Conservation (phyloP, 441 rosid species). For the Aquilaria agallochum region DNA sequence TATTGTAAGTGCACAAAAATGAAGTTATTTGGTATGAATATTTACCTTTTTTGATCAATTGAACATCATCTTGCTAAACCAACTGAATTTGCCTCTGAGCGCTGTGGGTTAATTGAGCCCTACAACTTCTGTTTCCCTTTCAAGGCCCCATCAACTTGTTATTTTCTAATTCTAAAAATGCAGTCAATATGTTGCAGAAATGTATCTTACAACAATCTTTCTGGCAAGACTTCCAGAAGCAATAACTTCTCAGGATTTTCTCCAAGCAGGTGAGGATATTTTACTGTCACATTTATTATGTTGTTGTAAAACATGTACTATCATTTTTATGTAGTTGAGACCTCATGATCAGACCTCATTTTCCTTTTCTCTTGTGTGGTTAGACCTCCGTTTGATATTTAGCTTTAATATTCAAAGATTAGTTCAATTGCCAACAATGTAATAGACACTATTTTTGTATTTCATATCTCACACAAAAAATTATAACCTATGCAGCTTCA, state of each 20-base stretch:
- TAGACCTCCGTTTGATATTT: no score
- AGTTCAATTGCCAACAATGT: no score
- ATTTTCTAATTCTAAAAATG: slow-evolving; percentile 5
- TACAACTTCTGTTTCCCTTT: not conserved
- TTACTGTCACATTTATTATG: not conserved
- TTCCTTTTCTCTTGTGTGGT: not conserved
- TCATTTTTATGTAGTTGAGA: not conserved
- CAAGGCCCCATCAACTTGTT: slow-evolving; percentile 1
- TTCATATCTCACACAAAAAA: not conserved
- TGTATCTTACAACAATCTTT: slow-evolving; percentile 78
- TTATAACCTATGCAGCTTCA: slow-evolving; percentile 40
- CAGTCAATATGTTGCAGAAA: slow-evolving; percentile 43
- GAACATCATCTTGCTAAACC: slow-evolving; percentile 1
- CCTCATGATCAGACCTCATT: not conserved
- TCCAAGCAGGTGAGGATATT: slow-evolving; percentile 47
- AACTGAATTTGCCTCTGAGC: slow-evolving; percentile 63
- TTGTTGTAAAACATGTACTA: not conserved
- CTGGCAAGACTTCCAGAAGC: slow-evolving; percentile 68
- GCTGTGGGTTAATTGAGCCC: slow-evolving; percentile 40
- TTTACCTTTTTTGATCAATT: no score
- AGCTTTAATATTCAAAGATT: no score
- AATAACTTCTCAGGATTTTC: slow-evolving; percentile 80
- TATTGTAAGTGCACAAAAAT: slow-evolving; percentile 46
- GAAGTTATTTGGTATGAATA: no score
- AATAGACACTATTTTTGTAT: not conserved